A percentile compares a stretch with the other conserved stretches of the same genome.
Conservation (phyloP, 371 early-diverging fungal species). For the Haplosporangium sp. region DNA sequence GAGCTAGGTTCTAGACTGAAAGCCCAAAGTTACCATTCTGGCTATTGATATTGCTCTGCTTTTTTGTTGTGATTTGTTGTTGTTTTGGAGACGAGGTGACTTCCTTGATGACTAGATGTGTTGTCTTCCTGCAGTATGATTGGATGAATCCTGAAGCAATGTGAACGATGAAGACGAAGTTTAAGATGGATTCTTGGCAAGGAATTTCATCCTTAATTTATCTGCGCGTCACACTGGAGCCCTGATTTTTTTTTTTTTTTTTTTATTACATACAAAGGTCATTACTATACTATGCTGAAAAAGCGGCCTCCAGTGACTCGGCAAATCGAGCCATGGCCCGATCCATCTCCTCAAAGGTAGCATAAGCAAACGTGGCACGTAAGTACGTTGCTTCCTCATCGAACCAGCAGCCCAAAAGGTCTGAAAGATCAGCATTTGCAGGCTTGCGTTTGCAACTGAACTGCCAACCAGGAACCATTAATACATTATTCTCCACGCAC, state of each 20-base stretch:
- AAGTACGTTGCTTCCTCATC: constrained; percentile 63
- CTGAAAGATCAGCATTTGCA: constrained; percentile 17
- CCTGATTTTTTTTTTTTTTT: too few species aligned
- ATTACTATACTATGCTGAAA: constrained; percentile 11
- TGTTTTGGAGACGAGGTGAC: not conserved
- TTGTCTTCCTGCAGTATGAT: constrained; percentile 1
- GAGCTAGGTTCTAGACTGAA: too few species aligned
- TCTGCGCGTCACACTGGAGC: not conserved
- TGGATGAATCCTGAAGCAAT: not conserved
- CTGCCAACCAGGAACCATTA: constrained; percentile 74
- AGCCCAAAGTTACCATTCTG: not conserved
- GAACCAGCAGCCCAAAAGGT: constrained; percentile 27
- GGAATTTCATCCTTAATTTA: not conserved
- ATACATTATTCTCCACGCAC: constrained; percentile 63
- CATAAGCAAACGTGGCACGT: constrained; percentile 69
- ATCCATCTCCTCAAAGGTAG: constrained; percentile 67
- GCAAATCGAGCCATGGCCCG: constrained; percentile 62
- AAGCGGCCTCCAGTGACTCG: constrained; percentile 23
- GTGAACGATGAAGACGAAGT: not conserved
- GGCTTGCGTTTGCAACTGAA: constrained; percentile 53
- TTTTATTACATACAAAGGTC: too few species aligned
- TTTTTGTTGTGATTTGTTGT: not conserved
- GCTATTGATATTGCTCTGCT: not conserved
- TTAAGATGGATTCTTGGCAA: constrained; percentile 2
- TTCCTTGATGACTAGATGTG: not conserved